A percentile compares a stretch with the other conserved stretches of the same genome.
phyloP scores from a whole-genome alignment of 2,329 filamentous ascomycete species.

The Xylariomycetidae sp. region DNA sequence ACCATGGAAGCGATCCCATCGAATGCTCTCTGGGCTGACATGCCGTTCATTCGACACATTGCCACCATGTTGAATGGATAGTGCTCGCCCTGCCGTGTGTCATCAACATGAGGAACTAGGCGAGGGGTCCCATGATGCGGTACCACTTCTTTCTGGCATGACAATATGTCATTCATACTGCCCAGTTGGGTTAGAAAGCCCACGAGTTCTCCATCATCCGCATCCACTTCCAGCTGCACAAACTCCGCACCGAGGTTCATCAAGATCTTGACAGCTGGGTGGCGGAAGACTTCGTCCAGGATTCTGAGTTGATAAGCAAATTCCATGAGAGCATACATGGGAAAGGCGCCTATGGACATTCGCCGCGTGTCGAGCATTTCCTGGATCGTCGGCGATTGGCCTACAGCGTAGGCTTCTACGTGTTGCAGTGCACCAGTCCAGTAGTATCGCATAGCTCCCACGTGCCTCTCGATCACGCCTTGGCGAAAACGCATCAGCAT shows the following conservation, averaged over 20 bases:
- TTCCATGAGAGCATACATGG: conserved; percentile 3
- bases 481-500: not conserved
- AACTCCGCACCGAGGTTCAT: conserved; percentile 1
- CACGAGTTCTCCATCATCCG: too few relatives aligned
- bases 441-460: conserved; percentile 1
- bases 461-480: not conserved
- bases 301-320: not conserved
- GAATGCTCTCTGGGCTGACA: conserved; percentile 1
- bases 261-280: not conserved
- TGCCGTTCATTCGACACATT: conserved; percentile 2
- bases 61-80: conserved; percentile 3
- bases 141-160: conserved; percentile 2
- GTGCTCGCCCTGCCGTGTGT: conserved; percentile 2
- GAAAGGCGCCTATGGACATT: not conserved
- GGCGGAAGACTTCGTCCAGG: not conserved
- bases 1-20: not conserved
- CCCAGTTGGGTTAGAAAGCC: too few relatives aligned
- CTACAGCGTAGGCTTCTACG: not conserved
- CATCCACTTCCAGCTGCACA: not conserved
- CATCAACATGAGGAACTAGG: too few relatives aligned
- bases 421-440: conserved; percentile 1
- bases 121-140: too few relatives aligned
- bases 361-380: conserved; percentile 1
- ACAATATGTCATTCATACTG: conserved; percentile 4
- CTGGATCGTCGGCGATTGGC: not conserved